These are phyloP conservation scores for Catenaria anguillulae DNA, from an alignment of 371 early-diverging fungal species.

Conservation along the genomic window DNA sequence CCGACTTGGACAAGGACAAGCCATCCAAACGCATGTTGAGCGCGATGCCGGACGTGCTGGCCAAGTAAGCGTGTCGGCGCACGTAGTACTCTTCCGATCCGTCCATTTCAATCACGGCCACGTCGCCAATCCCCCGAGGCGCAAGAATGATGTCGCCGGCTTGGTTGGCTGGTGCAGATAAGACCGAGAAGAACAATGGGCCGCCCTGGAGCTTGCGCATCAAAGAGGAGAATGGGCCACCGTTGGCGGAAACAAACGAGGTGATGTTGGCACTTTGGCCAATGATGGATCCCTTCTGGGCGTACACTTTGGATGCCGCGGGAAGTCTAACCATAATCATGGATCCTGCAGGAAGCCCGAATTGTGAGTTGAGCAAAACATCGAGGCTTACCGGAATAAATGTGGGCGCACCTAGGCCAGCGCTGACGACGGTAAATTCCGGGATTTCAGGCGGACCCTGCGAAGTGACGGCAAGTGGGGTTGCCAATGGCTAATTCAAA, in stretches of 20 bases:
- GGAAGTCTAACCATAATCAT: not conserved
- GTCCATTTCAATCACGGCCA: slow-evolving; percentile 42
- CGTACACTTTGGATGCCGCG: not conserved
- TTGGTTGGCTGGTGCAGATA: not conserved
- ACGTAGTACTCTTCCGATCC: slow-evolving; percentile 44
- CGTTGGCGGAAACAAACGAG: not conserved
- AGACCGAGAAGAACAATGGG: not conserved
- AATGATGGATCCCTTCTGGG: not conserved
- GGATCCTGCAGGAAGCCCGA: no score
- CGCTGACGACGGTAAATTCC: no score
- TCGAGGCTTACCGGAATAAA: no score
- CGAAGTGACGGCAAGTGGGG: no score
- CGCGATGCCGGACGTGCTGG: slow-evolving; percentile 44
- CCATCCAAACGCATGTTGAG: slow-evolving; percentile 9
- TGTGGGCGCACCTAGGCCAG: no score
- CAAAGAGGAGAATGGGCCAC: not conserved
- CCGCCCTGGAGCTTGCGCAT: slow-evolving; percentile 1
- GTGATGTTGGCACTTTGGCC: not conserved
- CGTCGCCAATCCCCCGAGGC: slow-evolving; percentile 45
- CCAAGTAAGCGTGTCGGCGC: slow-evolving; percentile 50
- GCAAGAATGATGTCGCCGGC: slow-evolving; percentile 56
- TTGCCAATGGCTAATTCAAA: no score
- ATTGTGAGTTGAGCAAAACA: no score
- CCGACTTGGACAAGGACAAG: not conserved
- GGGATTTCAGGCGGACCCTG: no score